Percentiles rank a stretch among this genome's conserved stretches.
Evolutionary conservation across 2,329 filamentous ascomycete species (phyloP).

Genomic region (Aplosporella prunicola): DNA sequence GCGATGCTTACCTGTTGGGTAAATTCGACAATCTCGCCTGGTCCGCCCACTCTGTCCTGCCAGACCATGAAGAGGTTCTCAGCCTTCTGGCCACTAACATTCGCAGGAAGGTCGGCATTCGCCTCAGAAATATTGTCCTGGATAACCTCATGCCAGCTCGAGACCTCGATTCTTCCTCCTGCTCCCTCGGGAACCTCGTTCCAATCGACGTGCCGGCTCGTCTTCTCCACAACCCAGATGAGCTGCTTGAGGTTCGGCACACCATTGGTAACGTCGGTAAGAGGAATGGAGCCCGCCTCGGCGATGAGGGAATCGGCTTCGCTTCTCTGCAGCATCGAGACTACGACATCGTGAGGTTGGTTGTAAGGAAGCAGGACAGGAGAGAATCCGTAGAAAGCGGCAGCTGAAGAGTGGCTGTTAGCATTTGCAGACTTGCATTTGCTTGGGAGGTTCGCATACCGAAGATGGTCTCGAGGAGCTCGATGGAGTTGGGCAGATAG

Average conservation of each 20-base stretch:
- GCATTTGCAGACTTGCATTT: too few species aligned
- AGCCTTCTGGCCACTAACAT: slow-evolving; percentile 44
- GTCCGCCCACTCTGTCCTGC: slow-evolving; percentile 41
- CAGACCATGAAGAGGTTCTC: slow-evolving; percentile 55
- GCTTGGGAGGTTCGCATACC: slow-evolving; percentile 31
- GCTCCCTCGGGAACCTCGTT: slow-evolving; percentile 74
- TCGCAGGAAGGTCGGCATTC: slow-evolving; percentile 54
- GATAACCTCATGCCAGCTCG: slow-evolving; percentile 89
- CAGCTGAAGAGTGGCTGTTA: slow-evolving; percentile 43
- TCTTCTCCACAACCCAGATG: slow-evolving; percentile 87
- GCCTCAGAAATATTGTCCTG: slow-evolving; percentile 47
- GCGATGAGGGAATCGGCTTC: slow-evolving; percentile 76
- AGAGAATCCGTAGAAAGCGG: slow-evolving; percentile 79
- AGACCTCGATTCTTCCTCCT: slow-evolving; percentile 64
- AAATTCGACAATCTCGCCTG: slow-evolving; percentile 66
- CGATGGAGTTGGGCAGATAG: slow-evolving; percentile 87
- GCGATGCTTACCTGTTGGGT: slow-evolving; percentile 55
- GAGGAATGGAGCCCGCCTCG: slow-evolving; percentile 75
- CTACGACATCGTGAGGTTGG: slow-evolving; percentile 57
- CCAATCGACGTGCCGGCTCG: slow-evolving; percentile 91
- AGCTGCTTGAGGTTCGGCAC: slow-evolving; percentile 64
- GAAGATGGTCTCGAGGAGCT: slow-evolving; percentile 74
- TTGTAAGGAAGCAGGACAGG: slow-evolving; percentile 81
- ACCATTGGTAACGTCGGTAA: slow-evolving; percentile 59
- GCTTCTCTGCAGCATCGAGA: slow-evolving; percentile 61